Evolutionary conservation across 2,329 filamentous ascomycete species (phyloP).

Genomic region (Calycina herbarum): DNA sequence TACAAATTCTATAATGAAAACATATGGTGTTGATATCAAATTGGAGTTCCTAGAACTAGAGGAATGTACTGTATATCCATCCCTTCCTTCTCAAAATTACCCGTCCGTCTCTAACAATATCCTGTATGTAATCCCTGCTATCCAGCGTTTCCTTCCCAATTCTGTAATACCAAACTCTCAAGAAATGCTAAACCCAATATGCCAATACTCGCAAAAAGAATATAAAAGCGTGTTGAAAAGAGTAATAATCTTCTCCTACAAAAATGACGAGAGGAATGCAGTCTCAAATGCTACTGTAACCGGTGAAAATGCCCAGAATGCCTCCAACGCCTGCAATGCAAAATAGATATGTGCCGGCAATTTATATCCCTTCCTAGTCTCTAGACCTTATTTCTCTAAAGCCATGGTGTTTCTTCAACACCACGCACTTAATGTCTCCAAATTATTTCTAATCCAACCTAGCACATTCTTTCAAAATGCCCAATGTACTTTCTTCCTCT

Average conservation of each 20-base stretch:
- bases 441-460: background rate
- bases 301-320: background rate
- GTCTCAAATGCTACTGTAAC: background rate
- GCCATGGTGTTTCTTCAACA: background rate
- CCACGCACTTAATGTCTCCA: background rate
- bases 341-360: background rate
- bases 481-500: constrained; percentile 38
- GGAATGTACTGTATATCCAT: too few species aligned
- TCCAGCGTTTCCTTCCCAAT: too few species aligned
- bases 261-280: background rate
- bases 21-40: too few species aligned
- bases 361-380: background rate
- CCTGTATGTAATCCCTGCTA: too few species aligned
- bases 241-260: background rate
- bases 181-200: background rate
- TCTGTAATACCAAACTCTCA: too few species aligned
- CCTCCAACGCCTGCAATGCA: constrained; percentile 8
- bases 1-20: too few species aligned
- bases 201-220: background rate
- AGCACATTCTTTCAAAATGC: constrained; percentile 22
- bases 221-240: background rate
- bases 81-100: too few species aligned
- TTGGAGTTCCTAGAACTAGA: too few species aligned
- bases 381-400: background rate
- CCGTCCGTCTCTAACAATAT: too few species aligned